Base-by-base conservation (phyloP, 2,329 filamentous ascomycete genomes). In the Fusarium sp. region DNA sequence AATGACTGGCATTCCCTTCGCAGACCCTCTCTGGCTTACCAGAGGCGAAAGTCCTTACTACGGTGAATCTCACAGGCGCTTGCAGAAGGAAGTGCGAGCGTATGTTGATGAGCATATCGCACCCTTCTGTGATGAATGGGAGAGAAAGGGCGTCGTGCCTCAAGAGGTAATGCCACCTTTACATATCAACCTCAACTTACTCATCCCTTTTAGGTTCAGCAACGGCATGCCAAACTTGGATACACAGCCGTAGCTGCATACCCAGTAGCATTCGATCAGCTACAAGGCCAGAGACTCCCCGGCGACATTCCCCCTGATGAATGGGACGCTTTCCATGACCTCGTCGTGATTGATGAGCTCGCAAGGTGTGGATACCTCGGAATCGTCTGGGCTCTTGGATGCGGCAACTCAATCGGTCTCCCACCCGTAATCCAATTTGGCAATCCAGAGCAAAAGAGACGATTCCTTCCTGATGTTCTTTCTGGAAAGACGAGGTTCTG, bases 11-110 rank as follows among this genome's bases (percentile, higher is more conserved):
- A 56, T 66, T 38, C 69, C 69, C 4, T 71, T 71, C 12, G 69
- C 69, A 35, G 69, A 71, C 55, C 69, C 69, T 22, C 69, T 71
- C 22, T 71, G 69, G 69, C 20, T 71, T 11, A 69, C 62, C 20
- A 44, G 69, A 36, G 59, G 22, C 11, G 20, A 36, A 14, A 71
- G 69, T 24, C 60, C 65, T 11, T 70, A 70, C 49, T 70, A 67
- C 56, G 38, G 40, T 2, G 60, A 67, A 24, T 70, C 67, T 6
- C 67, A 70, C 22, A 61, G 67, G 40, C 38, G 40, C 7, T 44
- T 70, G n/a, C 67, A 70, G 31, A 46, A 70, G 33, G 67, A 67
- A 29, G 67, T 70, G 12, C 65, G 67, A 14, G 55, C 55, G 5
- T 57, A 57, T 40, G 33, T 40, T 2, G 55, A 57, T 10, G 55